Percentiles rank a stretch among this genome's conserved stretches.
These are phyloP conservation scores for Apiospora pterosperma DNA, from an alignment of 2,329 filamentous ascomycete species.

Conservation along the genomic window DNA sequence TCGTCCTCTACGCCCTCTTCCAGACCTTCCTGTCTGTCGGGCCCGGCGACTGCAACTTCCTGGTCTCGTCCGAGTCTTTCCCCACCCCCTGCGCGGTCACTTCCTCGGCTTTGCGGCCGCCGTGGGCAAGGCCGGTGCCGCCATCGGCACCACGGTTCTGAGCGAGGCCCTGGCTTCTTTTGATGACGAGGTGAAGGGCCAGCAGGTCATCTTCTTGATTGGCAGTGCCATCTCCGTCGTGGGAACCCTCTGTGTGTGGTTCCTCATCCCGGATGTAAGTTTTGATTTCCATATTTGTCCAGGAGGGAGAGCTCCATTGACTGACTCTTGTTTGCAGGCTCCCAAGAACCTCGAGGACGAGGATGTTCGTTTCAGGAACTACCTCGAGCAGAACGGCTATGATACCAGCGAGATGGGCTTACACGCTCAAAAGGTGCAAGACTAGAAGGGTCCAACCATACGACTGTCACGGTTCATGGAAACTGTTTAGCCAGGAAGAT, in stretches of 20 bases:
- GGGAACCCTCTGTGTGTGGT: conserved; percentile 3
- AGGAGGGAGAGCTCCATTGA: neutral
- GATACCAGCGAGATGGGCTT: conserved; percentile 16
- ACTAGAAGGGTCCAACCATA: neutral
- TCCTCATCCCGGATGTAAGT: conserved; percentile 2
- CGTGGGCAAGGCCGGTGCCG: conserved; percentile 48
- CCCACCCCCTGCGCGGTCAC: conserved; percentile 49
- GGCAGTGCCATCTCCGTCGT: conserved; percentile 1
- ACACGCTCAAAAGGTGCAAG: neutral
- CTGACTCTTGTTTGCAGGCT: conserved; percentile 5
- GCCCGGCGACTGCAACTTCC: conserved; percentile 47
- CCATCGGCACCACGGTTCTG: conserved; percentile 36
- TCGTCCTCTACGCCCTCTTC: conserved; percentile 50
- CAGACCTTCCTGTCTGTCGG: conserved; percentile 47
- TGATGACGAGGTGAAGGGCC: neutral
- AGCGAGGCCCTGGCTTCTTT: neutral
- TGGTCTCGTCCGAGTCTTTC: conserved; percentile 48
- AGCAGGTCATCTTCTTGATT: conserved; percentile 2
- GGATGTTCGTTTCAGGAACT: conserved; percentile 16
- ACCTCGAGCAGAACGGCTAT: conserved; percentile 16
- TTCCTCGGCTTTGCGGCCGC: conserved; percentile 50
- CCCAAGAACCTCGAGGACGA: conserved; percentile 18
- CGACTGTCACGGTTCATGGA: too few species aligned
- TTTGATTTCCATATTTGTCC: neutral
- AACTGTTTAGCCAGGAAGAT: neutral